Evolutionary conservation across 768 basidiomycete species (phyloP).

Genomic region (Lentinula raphanica): DNA sequence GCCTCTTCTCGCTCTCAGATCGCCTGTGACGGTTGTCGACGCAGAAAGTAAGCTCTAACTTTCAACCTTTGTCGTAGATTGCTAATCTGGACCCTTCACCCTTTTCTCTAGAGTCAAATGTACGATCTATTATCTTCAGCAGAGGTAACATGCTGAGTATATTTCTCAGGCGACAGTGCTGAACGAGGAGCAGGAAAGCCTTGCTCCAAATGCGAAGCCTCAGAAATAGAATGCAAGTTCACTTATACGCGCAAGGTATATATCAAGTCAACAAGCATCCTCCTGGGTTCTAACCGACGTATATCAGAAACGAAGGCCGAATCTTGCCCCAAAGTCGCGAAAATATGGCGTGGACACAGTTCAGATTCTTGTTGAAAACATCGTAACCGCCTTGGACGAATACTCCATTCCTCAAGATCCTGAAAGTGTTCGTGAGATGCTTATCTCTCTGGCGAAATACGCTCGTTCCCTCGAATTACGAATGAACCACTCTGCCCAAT

Average conservation of each 20-base stretch:
- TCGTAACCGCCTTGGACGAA: background rate
- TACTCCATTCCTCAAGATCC: conserved; percentile 4
- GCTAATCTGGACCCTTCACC: background rate
- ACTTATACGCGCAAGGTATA: conserved; percentile 1
- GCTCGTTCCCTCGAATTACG: conserved; percentile 7
- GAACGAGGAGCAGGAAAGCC: background rate
- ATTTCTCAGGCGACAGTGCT: background rate
- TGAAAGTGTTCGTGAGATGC: conserved; percentile 6
- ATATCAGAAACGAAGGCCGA: conserved; percentile 1
- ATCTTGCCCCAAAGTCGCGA: background rate
- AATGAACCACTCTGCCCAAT: background rate
- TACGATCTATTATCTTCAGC: background rate
- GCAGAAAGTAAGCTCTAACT: background rate
- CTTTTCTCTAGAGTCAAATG: background rate
- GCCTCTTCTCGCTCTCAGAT: background rate
- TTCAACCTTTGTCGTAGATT: background rate
- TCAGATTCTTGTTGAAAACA: background rate
- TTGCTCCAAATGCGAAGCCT: background rate
- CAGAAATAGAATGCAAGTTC: conserved; percentile 4
- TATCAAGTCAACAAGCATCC: background rate
- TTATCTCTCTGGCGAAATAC: conserved; percentile 17
- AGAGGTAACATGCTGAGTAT: background rate
- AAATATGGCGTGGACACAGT: background rate
- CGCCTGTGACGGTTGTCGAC: background rate
- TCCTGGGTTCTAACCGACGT: background rate